These are phyloP conservation scores for Suillus hirtellus DNA, from an alignment of 768 basidiomycete genomes.

Conservation along the genomic window DNA sequence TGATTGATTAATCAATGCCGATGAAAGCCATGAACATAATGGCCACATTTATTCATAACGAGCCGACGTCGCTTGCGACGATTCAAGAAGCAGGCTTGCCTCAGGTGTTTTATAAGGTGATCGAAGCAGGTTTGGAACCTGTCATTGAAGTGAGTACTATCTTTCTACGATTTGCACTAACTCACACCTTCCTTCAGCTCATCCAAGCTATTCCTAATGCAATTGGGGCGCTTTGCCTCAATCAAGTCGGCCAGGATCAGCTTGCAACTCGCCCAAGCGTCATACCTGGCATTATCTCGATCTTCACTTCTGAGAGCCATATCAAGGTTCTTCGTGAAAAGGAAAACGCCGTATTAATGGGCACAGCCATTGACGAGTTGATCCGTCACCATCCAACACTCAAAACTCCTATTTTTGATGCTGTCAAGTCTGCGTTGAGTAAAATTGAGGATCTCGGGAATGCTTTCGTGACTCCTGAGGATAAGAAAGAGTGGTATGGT, in stretches of 20 bases:
- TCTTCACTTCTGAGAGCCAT: constrained; percentile 84
- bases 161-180: not conserved
- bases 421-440: constrained; percentile 67
- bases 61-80: constrained; percentile 89
- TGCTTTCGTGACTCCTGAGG: constrained; percentile 53
- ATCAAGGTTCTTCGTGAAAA: constrained; percentile 86
- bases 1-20: constrained; percentile 15
- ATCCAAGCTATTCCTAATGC: constrained; percentile 93
- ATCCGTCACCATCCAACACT: constrained; percentile 93
- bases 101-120: constrained; percentile 81
- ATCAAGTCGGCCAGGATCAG: constrained; percentile 83
- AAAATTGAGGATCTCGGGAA: constrained; percentile 77
- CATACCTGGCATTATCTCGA: constrained; percentile 80
- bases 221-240: constrained; percentile 93
- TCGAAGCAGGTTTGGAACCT: constrained; percentile 83
- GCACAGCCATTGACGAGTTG: constrained; percentile 91
- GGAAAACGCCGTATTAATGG: constrained; percentile 88
- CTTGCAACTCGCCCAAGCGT: constrained; percentile 75
- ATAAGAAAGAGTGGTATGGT: constrained; percentile 67
- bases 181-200: constrained; percentile 50
- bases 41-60: constrained; percentile 97
- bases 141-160: constrained; percentile 70
- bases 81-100: constrained; percentile 93
- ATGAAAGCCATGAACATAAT: constrained; percentile 82
- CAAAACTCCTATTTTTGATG: constrained; percentile 76